These are phyloP conservation scores for Pelargonium australe DNA, from an alignment of 441 rosid genomes.

Conservation along the genomic window DNA sequence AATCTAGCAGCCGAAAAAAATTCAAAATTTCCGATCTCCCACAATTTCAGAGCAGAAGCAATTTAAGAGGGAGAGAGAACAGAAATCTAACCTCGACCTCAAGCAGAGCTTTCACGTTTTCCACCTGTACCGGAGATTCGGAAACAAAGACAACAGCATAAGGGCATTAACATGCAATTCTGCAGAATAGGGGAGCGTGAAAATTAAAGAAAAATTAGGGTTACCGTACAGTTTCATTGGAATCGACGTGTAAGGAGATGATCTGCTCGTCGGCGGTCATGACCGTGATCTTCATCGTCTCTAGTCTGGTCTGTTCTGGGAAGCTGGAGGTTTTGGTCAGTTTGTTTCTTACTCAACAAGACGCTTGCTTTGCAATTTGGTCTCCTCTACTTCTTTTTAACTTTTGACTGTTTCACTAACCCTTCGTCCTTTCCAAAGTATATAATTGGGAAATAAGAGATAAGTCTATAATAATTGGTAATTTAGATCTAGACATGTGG, in stretches of 20 bases:
- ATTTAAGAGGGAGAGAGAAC: not conserved
- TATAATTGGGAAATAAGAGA: too few relatives aligned
- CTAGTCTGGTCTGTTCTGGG: too few relatives aligned
- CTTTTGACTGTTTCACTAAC: too few relatives aligned
- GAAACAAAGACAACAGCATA: not conserved
- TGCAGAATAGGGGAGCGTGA: not conserved
- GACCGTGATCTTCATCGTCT: constrained; percentile 68
- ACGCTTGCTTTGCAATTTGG: too few relatives aligned
- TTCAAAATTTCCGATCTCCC: not conserved
- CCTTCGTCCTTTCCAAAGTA: too few relatives aligned
- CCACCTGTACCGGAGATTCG: constrained; percentile 43
- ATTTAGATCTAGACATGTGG: too few relatives aligned
- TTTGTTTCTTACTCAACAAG: too few relatives aligned
- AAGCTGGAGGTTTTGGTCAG: too few relatives aligned
- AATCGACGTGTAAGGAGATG: constrained; percentile 72
- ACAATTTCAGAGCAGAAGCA: not conserved
- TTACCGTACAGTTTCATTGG: constrained; percentile 62
- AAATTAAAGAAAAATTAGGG: constrained; percentile 17
- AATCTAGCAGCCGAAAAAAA: not conserved
- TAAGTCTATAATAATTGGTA: too few relatives aligned
- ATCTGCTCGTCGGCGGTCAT: constrained; percentile 89
- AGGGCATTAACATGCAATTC: not conserved
- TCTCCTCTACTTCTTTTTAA: too few relatives aligned
- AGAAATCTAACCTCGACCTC: constrained; percentile 73
- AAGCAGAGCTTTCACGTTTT: constrained; percentile 86